Percentiles rank a stretch among this genome's conserved stretches.
These are phyloP conservation scores for Sporothrix sp. DNA, from an alignment of 2,329 filamentous ascomycete genomes.

Conservation along the genomic window DNA sequence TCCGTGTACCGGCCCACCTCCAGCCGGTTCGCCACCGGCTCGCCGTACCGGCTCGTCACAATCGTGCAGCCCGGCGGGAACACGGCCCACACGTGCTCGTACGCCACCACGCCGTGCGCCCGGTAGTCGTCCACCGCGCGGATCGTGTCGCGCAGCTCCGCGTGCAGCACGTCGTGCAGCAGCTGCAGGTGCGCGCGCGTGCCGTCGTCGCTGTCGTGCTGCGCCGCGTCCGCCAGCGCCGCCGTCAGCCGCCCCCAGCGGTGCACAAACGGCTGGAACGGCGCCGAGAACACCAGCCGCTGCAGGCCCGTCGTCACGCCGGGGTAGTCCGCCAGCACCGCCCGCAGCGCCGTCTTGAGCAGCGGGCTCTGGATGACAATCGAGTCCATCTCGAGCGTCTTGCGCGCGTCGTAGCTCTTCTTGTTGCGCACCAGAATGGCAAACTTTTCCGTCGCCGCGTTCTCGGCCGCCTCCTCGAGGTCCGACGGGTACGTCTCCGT, in stretches of 20 bases:
- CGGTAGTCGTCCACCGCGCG: constrained; percentile 37
- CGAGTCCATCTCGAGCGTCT: constrained; percentile 48
- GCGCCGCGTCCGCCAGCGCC: constrained; percentile 28
- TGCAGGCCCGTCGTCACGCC: constrained; percentile 47
- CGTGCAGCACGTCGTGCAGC: constrained; percentile 34
- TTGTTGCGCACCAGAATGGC: constrained; percentile 46
- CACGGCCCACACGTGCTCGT: constrained; percentile 39
- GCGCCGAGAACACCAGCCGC: constrained; percentile 46
- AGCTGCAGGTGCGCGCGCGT: constrained; percentile 36
- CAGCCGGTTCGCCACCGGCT: constrained; percentile 28
- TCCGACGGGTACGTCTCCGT: constrained; percentile 41
- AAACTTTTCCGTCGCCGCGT: constrained; percentile 47
- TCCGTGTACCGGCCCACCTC: constrained; percentile 24
- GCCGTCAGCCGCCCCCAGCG: constrained; percentile 43
- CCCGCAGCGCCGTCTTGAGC: constrained; percentile 44
- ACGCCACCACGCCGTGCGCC: constrained; percentile 39
- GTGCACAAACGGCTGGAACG: constrained; percentile 54
- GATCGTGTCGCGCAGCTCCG: constrained; percentile 39
- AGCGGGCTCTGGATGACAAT: constrained; percentile 54
- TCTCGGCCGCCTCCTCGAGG: constrained; percentile 44
- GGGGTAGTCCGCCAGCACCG: constrained; percentile 45
- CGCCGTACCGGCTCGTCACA: constrained; percentile 29
- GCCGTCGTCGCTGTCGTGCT: constrained; percentile 23
- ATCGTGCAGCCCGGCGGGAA: constrained; percentile 36
- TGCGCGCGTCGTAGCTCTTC: constrained; percentile 45